Percentiles rank a stretch among this genome's conserved stretches.
Conservation (phyloP, 2,329 filamentous ascomycete species). For the Lecanicillium sp. region DNA sequence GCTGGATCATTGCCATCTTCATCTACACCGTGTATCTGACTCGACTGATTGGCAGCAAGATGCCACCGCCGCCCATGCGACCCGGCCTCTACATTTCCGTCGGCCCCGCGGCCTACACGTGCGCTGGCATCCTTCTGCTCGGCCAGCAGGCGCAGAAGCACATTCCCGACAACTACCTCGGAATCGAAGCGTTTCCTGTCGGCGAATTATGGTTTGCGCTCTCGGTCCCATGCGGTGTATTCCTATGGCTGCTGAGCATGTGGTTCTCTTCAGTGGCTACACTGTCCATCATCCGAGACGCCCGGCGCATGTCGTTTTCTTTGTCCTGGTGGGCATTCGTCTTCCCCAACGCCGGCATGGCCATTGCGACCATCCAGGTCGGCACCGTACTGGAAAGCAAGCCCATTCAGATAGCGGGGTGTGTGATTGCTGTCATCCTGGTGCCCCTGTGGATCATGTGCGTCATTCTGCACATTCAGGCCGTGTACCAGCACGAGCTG, state of each 20-base stretch:
- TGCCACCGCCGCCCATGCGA: slow-evolving; percentile 40
- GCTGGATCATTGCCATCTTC: slow-evolving; percentile 44
- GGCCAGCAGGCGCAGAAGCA: slow-evolving; percentile 23
- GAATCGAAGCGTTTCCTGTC: slow-evolving; percentile 18
- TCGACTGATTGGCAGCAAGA: slow-evolving; percentile 43
- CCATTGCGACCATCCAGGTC: slow-evolving; percentile 47
- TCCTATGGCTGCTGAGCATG: slow-evolving; percentile 46
- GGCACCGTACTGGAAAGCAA: slow-evolving; percentile 40
- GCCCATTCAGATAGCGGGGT: slow-evolving; percentile 40
- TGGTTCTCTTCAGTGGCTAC: slow-evolving; percentile 45
- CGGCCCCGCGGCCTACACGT: slow-evolving; percentile 47
- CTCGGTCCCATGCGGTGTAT: slow-evolving; percentile 39
- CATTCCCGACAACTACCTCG: slow-evolving; percentile 19
- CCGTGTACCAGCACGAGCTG: slow-evolving; percentile 39
- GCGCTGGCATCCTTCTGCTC: slow-evolving; percentile 38
- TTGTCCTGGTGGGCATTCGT: slow-evolving; percentile 44
- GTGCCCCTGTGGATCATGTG: slow-evolving; percentile 45
- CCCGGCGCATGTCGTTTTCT: slow-evolving; percentile 39
- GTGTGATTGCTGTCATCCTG: slow-evolving; percentile 44
- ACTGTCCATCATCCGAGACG: slow-evolving; percentile 30
- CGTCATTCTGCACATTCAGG: slow-evolving; percentile 37
- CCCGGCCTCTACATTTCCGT: slow-evolving; percentile 52
- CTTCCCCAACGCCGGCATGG: slow-evolving; percentile 51
- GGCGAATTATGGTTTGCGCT: slow-evolving; percentile 36
- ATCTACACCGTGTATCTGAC: slow-evolving; percentile 36